phyloP scores from a whole-genome alignment of 345 rosid genomes.

The Carallia pectinifolia region DNA sequence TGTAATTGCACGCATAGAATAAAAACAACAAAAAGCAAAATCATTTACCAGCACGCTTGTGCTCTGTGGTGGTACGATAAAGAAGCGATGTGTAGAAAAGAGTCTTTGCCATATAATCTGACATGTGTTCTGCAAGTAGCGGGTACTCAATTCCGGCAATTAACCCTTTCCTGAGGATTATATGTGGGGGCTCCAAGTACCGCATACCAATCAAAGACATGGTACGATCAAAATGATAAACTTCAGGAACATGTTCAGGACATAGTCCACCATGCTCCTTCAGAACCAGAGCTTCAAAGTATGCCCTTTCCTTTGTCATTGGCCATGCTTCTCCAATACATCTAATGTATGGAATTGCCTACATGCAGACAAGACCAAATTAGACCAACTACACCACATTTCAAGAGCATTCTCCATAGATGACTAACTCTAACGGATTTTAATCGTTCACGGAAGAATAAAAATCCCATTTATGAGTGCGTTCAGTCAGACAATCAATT shows the following conservation, averaged over 20 bases:
- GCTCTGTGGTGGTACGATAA: constrained; percentile 69
- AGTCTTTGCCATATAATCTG: constrained; percentile 80
- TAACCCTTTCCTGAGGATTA: constrained; percentile 85
- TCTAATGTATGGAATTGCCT: constrained; percentile 96
- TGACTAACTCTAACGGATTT: not conserved
- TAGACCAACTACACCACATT: not conserved
- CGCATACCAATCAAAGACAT: constrained; percentile 96
- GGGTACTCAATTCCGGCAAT: constrained; percentile 85
- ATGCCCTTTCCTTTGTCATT: constrained; percentile 90
- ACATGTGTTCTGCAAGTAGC: constrained; percentile 66
- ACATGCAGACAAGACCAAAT: constrained; percentile 6
- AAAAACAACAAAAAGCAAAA: not conserved
- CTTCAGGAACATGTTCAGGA: constrained; percentile 83
- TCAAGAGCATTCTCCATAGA: not conserved
- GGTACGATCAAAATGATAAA: constrained; percentile 83
- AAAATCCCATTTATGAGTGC: not conserved
- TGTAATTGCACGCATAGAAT: not conserved
- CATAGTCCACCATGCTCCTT: constrained; percentile 64
- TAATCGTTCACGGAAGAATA: not conserved
- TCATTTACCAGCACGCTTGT: constrained; percentile 59
- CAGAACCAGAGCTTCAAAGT: constrained; percentile 67
- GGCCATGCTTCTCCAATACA: constrained; percentile 97
- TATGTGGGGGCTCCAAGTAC: constrained; percentile 92
- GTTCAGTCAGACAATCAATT: no score
- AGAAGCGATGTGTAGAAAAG: constrained; percentile 82